phyloP scores from a whole-genome alignment of 257 asterid species.

The Orobanche coerulescens region DNA sequence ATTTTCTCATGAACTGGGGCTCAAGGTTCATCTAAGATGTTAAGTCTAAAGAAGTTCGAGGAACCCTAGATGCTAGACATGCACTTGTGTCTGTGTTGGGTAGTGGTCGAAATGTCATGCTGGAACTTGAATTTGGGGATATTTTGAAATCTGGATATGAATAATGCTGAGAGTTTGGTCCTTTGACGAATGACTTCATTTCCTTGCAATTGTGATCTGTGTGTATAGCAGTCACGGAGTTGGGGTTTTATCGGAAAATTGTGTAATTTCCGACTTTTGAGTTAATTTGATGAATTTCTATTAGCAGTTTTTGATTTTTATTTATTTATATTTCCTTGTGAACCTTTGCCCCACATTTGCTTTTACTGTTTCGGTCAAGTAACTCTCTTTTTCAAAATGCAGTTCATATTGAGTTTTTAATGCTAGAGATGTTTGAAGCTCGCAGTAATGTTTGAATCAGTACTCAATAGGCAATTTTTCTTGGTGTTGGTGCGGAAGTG shows the following conservation, averaged over 20 bases:
- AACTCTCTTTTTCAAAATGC: not conserved
- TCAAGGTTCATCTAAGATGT: conserved; percentile 1
- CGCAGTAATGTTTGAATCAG: not conserved
- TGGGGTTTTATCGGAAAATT: not conserved
- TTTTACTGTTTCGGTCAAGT: not conserved
- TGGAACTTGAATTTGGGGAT: not conserved
- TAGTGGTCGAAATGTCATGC: conserved; percentile 1
- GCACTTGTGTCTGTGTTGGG: conserved; percentile 3
- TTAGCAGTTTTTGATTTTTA: not conserved
- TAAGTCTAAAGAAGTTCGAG: not conserved
- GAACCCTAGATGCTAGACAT: not conserved
- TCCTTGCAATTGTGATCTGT: not conserved
- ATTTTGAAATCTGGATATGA: not conserved
- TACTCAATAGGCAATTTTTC: not conserved
- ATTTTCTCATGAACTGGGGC: not conserved
- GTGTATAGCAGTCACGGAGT: not conserved
- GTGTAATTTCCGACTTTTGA: conserved; percentile 2
- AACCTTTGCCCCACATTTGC: not conserved
- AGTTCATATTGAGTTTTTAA: not conserved
- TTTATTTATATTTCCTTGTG: not conserved
- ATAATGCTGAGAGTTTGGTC: not conserved
- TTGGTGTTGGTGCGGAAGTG: conserved; percentile 1
- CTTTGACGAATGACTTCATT: not conserved
- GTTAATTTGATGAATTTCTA: not conserved
- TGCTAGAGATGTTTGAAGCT: not conserved